Conservation (phyloP, 495 filamentous ascomycete species). For the Podospora pseudoanserina region DNA sequence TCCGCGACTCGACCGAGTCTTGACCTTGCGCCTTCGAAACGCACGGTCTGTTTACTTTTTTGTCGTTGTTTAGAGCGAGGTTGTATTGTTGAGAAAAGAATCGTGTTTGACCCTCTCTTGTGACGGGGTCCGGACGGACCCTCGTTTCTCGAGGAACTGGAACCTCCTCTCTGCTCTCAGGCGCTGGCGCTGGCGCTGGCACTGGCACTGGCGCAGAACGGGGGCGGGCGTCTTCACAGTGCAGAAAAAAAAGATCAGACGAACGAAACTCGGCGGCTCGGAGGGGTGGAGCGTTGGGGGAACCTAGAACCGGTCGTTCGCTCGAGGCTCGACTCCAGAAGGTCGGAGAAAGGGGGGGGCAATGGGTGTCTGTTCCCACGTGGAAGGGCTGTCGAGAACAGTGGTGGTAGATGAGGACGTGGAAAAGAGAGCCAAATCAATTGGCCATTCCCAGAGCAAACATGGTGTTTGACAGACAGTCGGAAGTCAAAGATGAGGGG, state of each 20-base stretch:
- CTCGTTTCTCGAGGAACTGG: not conserved
- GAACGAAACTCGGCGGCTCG: not conserved
- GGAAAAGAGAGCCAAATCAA: not conserved
- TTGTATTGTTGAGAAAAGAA: not conserved
- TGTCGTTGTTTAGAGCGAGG: not conserved
- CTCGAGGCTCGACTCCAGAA: not conserved
- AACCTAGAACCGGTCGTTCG: not conserved
- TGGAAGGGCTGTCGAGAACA: not conserved
- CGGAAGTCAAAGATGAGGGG: not conserved
- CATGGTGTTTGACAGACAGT: not conserved
- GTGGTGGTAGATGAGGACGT: not conserved
- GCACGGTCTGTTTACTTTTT: constrained; percentile 4
- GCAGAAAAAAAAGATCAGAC: not conserved
- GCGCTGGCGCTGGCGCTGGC: too few relatives aligned
- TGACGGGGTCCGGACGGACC: not conserved
- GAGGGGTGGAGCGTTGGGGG: not conserved
- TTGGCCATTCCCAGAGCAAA: not conserved
- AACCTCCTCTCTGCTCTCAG: not conserved
- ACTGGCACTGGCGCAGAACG: not conserved
- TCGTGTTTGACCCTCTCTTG: not conserved
- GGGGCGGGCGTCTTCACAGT: not conserved
- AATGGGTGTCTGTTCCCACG: too few relatives aligned
- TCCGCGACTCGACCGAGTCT: constrained; percentile 4
- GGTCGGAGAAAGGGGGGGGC: not conserved
- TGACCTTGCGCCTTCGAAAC: not conserved